phyloP scores from a whole-genome alignment of 768 basidiomycete species.

The Termitomyces sp. region DNA sequence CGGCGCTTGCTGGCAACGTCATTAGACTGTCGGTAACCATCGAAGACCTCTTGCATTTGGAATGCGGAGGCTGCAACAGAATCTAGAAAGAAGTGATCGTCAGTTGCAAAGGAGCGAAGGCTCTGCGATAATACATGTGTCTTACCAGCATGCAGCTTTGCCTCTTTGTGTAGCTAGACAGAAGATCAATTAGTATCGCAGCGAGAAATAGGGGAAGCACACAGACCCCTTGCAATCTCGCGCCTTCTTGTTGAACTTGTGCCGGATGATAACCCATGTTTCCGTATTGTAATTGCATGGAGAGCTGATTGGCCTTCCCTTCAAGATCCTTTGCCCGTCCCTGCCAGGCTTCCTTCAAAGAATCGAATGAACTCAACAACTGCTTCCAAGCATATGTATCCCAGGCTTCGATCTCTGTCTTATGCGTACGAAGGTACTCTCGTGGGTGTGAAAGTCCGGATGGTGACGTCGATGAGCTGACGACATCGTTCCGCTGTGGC shows the following conservation, averaged over 20 bases:
- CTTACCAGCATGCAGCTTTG: slow-evolving; percentile 46
- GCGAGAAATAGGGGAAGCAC: neutral
- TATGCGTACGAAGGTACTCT: slow-evolving; percentile 60
- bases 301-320: slow-evolving; percentile 36
- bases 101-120: neutral
- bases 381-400: slow-evolving; percentile 70
- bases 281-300: slow-evolving; percentile 38
- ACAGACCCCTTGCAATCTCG: slow-evolving; percentile 54
- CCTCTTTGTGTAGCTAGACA: slow-evolving; percentile 48
- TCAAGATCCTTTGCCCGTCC: slow-evolving; percentile 50
- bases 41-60: slow-evolving; percentile 72
- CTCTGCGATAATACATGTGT: neutral
- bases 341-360: slow-evolving; percentile 63
- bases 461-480: slow-evolving; percentile 21
- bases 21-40: slow-evolving; percentile 68
- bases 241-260: slow-evolving; percentile 50
- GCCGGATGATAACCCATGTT: slow-evolving; percentile 38
- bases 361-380: slow-evolving; percentile 54
- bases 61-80: slow-evolving; percentile 64
- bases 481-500: slow-evolving; percentile 7
- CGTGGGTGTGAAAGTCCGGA: slow-evolving; percentile 56
- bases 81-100: slow-evolving; percentile 28
- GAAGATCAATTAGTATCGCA: slow-evolving; percentile 4
- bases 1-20: slow-evolving; percentile 68
- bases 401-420: slow-evolving; percentile 67